Base-by-base conservation (phyloP, 441 rosid species). In the Kokia cookei region DNA sequence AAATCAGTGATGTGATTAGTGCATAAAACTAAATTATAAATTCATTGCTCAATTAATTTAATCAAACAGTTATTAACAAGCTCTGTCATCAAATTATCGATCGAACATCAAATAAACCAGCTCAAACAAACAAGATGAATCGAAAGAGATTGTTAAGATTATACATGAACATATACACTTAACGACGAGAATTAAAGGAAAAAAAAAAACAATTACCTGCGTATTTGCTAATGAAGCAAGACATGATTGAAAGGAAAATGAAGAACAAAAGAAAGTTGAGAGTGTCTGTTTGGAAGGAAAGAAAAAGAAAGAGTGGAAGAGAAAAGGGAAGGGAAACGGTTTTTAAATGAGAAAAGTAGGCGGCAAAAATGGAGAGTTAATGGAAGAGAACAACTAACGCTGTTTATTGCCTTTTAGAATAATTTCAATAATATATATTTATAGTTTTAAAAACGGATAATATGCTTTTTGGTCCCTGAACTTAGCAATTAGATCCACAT, bases 191-290 rank as follows among this genome's bases (percentile, higher is more conserved):
- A 19, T 3, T 9, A 24, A 4, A 45, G 14, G 50, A 2, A 26
- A 14, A 27, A 9, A 0, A 45, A 26, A 11, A n/a, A 32, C 7
- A n/a, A 69, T 72, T 47, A 72, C 75, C 75, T 17, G 60, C 75
- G 27, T 72, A 72, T 61, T 72, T 72, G 68, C 68, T 72, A 48
- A n/a, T 48, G 69, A 72, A 72, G 59, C 75, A 72, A 29, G 75
- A 72, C 75, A 72, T 72, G 75, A 40, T 58, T 71, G 75, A 15
- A n/a, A 2, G 7, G 66, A 9, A 15, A 26, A 24, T 4, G 4
- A 32, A 5, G 9, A 6, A 13, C 5, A 2, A 9, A 40, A 17
- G 9, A 3, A n/a, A 9, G 1, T 11, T 1, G 5, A 69, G 12
- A 5, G 11, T 10, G 19, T 9, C 2, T 8, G 58, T 27, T 61